Percentiles rank a stretch among this genome's conserved stretches.
phyloP scores from a whole-genome alignment of 257 asterid species.

The Solanum neorickii region DNA sequence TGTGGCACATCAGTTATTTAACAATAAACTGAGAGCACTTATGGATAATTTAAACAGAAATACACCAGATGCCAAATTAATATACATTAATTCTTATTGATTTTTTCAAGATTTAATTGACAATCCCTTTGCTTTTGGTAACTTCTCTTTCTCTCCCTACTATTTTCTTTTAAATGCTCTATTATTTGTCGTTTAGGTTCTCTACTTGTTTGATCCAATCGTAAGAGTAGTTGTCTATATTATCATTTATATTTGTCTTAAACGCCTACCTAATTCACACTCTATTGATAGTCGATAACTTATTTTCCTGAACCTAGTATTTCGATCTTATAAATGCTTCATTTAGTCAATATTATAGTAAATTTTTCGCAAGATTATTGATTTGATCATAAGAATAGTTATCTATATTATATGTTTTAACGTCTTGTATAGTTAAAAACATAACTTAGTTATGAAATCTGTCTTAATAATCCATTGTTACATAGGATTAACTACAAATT shows the following conservation, averaged over 20 bases:
- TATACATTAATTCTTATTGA: conserved; percentile 63
- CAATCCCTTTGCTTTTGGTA: conserved; percentile 61
- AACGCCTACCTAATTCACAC: neutral
- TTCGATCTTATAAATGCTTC: neutral
- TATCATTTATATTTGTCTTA: neutral
- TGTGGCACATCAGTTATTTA: conserved; percentile 61
- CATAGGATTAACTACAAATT: neutral
- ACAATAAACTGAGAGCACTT: conserved; percentile 37
- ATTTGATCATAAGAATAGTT: too few relatives aligned
- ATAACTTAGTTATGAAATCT: too few relatives aligned
- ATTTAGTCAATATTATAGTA: neutral
- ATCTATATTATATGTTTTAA: too few relatives aligned
- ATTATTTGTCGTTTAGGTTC: neutral
- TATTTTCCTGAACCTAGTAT: neutral
- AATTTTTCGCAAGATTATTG: too few relatives aligned
- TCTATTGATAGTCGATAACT: neutral
- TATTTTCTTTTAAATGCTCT: neutral
- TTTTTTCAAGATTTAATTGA: conserved; percentile 67
- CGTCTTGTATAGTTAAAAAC: too few relatives aligned
- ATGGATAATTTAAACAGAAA: conserved; percentile 60
- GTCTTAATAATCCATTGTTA: too few relatives aligned
- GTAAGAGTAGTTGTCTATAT: neutral
- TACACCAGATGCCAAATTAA: conserved; percentile 45
- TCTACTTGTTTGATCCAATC: neutral
- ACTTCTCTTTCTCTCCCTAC: neutral